Evolutionary conservation across 108 stramenopile genomes (phyloP).

Genomic region (Cyclotella baltica): DNA sequence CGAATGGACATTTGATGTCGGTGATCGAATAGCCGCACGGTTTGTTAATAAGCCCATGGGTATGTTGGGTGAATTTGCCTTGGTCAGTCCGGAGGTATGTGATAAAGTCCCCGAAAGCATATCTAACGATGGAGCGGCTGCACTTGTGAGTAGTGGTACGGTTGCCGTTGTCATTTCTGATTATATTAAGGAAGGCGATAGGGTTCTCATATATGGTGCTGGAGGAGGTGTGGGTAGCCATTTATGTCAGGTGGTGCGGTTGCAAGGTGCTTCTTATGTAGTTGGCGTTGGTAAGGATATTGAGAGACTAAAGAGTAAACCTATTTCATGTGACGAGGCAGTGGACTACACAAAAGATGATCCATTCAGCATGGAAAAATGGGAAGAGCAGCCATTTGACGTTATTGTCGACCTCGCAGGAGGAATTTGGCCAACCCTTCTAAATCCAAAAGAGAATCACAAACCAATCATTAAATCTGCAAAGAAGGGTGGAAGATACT

Average conservation of each 20-base stretch:
- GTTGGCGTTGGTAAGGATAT: conserved; percentile 53
- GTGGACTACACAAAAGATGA: conserved; percentile 65
- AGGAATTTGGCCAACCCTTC: conserved; percentile 59
- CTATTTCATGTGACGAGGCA: conserved; percentile 54
- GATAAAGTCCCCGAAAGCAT: conserved; percentile 57
- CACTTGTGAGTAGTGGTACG: conserved; percentile 51
- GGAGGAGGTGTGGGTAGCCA: conserved; percentile 72
- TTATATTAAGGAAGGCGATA: conserved; percentile 47
- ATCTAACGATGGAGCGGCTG: conserved; percentile 60
- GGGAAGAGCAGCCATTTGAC: conserved; percentile 69
- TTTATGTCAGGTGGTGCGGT: conserved; percentile 51
- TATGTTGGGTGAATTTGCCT: conserved; percentile 69
- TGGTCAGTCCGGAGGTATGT: conserved; percentile 47
- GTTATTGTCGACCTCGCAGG: conserved; percentile 70
- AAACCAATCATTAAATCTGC: conserved; percentile 60
- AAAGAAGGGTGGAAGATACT: conserved; percentile 58
- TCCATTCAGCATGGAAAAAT: conserved; percentile 45
- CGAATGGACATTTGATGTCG: conserved; percentile 44
- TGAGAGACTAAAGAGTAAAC: conserved; percentile 51
- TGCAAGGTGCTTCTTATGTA: conserved; percentile 54
- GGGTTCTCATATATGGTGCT: conserved; percentile 69
- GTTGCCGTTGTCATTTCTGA: conserved; percentile 61
- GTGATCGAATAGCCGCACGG: conserved; percentile 66
- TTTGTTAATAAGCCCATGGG: conserved; percentile 61
- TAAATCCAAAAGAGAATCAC: conserved; percentile 14